Conservation (phyloP, 768 basidiomycete species). For the Imleria badia region DNA sequence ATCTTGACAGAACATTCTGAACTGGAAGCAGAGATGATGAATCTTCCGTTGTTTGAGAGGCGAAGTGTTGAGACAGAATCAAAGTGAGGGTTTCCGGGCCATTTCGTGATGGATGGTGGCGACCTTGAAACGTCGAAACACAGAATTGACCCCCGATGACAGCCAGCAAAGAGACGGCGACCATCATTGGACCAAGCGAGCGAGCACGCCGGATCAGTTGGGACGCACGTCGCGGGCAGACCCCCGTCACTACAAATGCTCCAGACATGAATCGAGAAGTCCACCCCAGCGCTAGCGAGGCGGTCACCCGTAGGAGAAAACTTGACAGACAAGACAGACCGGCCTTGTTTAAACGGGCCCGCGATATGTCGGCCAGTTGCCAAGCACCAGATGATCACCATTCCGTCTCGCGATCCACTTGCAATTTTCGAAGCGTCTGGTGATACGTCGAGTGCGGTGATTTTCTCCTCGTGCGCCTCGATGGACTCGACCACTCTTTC, state of each 20-base stretch:
- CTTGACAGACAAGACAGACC: conserved; percentile 9
- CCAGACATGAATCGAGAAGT: conserved; percentile 12
- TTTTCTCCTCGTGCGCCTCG: conserved; percentile 13
- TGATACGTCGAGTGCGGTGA: conserved; percentile 23
- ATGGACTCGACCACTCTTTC: conserved; percentile 6
- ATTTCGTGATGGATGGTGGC: not conserved
- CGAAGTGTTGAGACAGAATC: conserved; percentile 17
- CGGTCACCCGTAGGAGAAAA: conserved; percentile 24
- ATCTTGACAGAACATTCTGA: conserved; percentile 16
- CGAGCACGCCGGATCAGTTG: conserved; percentile 7
- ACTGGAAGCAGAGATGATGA: conserved; percentile 19
- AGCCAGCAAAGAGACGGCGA: conserved; percentile 17
- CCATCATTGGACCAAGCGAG: conserved; percentile 22
- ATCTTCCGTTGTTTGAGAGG: conserved; percentile 22
- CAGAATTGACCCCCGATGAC: conserved; percentile 9
- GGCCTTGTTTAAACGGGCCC: conserved; percentile 17
- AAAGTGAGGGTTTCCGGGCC: conserved; percentile 7
- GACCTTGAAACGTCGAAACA: conserved; percentile 10
- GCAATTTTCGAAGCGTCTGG: conserved; percentile 17
- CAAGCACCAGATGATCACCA: conserved; percentile 22
- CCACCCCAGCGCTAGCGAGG: conserved; percentile 14
- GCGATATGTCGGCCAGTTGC: conserved; percentile 13
- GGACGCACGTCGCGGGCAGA: not conserved
- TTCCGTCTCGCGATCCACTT: conserved; percentile 22
- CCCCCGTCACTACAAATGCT: not conserved